Base-by-base conservation (phyloP, 164 flowering plant genomes). In the Aristolochia contorta region DNA sequence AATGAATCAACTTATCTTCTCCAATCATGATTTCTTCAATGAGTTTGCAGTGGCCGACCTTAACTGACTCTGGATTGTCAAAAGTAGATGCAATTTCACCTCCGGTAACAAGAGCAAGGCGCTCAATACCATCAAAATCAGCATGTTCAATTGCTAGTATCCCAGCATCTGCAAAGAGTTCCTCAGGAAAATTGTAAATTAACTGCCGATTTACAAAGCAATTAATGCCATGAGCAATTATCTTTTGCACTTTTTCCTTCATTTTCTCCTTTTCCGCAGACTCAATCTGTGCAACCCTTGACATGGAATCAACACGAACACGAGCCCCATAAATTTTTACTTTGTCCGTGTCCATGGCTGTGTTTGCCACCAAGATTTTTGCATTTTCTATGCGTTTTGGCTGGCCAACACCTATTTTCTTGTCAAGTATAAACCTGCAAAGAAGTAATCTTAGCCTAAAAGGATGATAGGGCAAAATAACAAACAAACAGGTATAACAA, bases 311-410 rank as follows among this genome's bases (percentile, higher is more conserved):
- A 65, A 86, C 99, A 68, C 97, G 92, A 47, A 93, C 99, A 66
- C 97, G 96, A 47, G 99, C 96, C 14, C 99, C 97, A 76, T 94
- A 94, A 19, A 94, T 94, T 70, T 94, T 94, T n/a, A 94, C 99
- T 78, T 94, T 90, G 69, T 94, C 96, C 6, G 97, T 91, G 68
- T 94, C 99, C 99, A 94, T 91, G n/a, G 99, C 99, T 62, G 97
- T 94, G 77, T 94, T 94, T 71, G 99, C 95, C 57, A 94, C 97
- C 82, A 94, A 78, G 62, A 94, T 91, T 18, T 91, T 91, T 33
- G 96, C 99, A 80, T 90, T 87, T 72, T 90, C 96, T 37, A 93
- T 86, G 69, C 86, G 95, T 47, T 89, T 94, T 14, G 99, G 99
- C 60, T 94, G 99, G 16, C 99, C 99, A 76, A 94, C 61, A 48